Evolutionary conservation across 192 early-diverging fungal species (phyloP), one percentile per base, ranked within the genome.

Genomic region (Phycomyces nitens): DNA sequence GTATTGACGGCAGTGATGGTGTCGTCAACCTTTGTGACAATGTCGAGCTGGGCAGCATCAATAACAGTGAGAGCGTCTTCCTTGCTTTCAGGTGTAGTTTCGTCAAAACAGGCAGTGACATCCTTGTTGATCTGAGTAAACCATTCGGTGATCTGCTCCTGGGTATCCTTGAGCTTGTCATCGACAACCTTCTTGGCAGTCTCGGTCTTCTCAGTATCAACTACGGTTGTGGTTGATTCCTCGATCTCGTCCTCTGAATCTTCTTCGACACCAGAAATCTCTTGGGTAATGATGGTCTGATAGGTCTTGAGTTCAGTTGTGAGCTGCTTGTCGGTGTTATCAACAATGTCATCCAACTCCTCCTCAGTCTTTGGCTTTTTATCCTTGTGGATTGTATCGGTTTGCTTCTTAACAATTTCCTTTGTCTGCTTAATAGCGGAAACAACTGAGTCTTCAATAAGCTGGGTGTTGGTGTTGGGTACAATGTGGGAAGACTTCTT

Each of bases 281-380:
- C 60, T 16, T 62, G 60, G 7, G 60, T 52, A 21, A 62, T 62
- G 7, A 49, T 34, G 23, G 47, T 62, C 40, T 62, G 60, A n/a
- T 62, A 62, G 0, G 52, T 49, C 10, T 39, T 62, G n/a, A 62
- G 44, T 5, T 52, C 18, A 16, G 21, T 50, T 10, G 49, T 52
- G n/a, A 62, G 49, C 29, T 16, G 44, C 26, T 62, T 49, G 2
- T 62, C 60, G 22, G 49, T 62, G n/a, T 27, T 51, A 21, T 27
- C 24, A 11, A 41, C 24, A 24, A 50, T 24, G 5, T 62, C 49
- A 20, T 43, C 26, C 60, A 26, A 62, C 20, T 27, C 5, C 5
- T 62, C 60, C 15, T 62, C 44, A 21, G 60, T 52, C 5, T 50
- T 14, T 1, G 22, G 16, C 14, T 38, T 22, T 21, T 62, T n/a